Evolutionary conservation across 495 filamentous ascomycete genomes (phyloP).

Genomic region (Talaromyces adpressus): DNA sequence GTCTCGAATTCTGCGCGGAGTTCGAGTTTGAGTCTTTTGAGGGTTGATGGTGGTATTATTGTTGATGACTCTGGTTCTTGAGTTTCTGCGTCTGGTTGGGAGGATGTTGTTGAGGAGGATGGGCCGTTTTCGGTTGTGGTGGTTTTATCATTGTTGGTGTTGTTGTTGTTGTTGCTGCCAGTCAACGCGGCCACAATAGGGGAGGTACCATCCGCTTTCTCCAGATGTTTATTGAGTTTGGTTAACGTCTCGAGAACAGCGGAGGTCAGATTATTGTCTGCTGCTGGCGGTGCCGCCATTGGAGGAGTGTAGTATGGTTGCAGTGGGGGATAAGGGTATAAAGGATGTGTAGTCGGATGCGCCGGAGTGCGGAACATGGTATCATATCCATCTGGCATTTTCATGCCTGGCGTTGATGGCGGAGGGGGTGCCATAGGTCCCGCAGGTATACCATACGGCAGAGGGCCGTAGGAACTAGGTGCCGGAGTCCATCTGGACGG

Average conservation of each 20-base stretch:
- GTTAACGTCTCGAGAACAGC: constrained; percentile 30
- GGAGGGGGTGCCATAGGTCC: not conserved
- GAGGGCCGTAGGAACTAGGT: not conserved
- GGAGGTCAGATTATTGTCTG: constrained; percentile 16
- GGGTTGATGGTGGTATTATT: not conserved
- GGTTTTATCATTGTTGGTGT: constrained; percentile 1
- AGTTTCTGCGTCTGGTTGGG: not conserved
- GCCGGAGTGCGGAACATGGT: constrained; percentile 6
- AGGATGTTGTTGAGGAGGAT: not conserved
- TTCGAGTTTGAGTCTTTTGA: constrained; percentile 24
- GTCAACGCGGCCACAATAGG: not conserved
- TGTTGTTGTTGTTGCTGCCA: not conserved
- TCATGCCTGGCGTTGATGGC: not conserved
- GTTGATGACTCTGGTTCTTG: not conserved
- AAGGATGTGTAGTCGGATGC: constrained; percentile 17
- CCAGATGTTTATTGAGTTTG: constrained; percentile 33
- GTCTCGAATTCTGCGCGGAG: constrained; percentile 26
- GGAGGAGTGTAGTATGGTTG: not conserved
- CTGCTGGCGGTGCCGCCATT: not conserved
- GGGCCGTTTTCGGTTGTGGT: not conserved
- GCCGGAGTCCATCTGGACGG: constrained; percentile 1
- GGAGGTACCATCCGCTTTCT: constrained; percentile 9
- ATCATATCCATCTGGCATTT: constrained; percentile 7
- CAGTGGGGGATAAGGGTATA: not conserved
- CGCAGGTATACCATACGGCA: not conserved